Base-by-base conservation (phyloP, 164 flowering plant species). In the Kalanchoe fedtschenkoi region DNA sequence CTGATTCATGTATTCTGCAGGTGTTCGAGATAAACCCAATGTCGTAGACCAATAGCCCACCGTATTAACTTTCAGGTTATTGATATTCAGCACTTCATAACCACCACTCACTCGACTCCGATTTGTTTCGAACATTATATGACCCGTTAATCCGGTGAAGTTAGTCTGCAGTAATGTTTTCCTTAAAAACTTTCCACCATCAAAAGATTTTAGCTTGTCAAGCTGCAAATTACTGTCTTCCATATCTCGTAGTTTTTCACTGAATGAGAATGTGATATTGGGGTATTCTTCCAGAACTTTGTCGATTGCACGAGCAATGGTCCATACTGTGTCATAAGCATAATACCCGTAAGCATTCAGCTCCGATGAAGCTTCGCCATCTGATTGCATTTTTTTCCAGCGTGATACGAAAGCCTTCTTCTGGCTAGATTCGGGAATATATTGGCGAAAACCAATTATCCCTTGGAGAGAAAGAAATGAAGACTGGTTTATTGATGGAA, bases 281-380 rank as follows among this genome's bases (percentile, higher is more conserved):
- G 65, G 56, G 9, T 63, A 0, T 57, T 78, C 81, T 41, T 78
- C 67, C 28, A 88, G 58, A 41, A 71, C 74, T 24, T 62, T 68
- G 69, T 84, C 78, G 32, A 85, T 61, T 0, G 82, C 69, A 65
- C 43, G 70, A 17, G 95, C 95, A 62, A 80, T 78, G 34, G 75
- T 29, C 91, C 91, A 88, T 16, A 85, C 83, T 19, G 91, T 75
- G 64, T 88, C 95, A 77, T 88, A 88, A 67, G 95, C 91, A 70
- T 69, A 76, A 16, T 80, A 70, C 22, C 78, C 91, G 76, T 80
- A 88, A 1, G 76, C 41, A 68, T 83, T 83, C 69, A 82, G 61
- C 55, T 41, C 75, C 30, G 75, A 60, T 53, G 43, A 47, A 41
- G 63, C 68, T 21, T 42, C 61, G 42, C 78, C 83, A 47, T 69